Base-by-base conservation (phyloP, 2,329 filamentous ascomycete species). In the Pseudocercospora ulei region DNA sequence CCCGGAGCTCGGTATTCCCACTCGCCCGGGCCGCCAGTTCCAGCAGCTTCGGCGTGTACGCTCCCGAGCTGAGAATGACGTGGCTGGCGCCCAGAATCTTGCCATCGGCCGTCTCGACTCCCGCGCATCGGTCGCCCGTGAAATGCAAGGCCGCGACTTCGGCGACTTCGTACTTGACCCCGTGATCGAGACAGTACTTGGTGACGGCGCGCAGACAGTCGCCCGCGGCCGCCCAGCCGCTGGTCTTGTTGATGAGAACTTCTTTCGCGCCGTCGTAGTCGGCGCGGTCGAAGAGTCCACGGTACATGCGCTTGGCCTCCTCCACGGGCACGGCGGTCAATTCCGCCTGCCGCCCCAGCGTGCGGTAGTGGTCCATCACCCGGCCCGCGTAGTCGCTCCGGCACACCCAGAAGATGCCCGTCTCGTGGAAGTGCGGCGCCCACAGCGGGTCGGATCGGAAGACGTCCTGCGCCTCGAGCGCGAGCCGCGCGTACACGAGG, bases 201-300 rank as follows among this genome's bases (percentile, higher is more conserved):
- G 73, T 78, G 5, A 78, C 65, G 1, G 69, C 71, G 35, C 64
- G 57, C 43, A 80, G 54, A 18, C 68, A 66, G 47, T 77, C 72
- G 2, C 71, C 72, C 1, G 76, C 76, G n/a, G 72, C 73, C 4
- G 68, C 75, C 73, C 74, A 80, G 1, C 76, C 76, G 55, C 72
- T 74, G 19, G 65, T 69, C 43, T 66, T 70, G 62, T 79, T 79
- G 28, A 78, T 60, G 8, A 76, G 62, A 2, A 78, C 72, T 48
- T 76, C 70, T 48, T 70, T 73, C 29, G 71, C 73, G 1, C 66
- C 72, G 0, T 62, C 64, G 50, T 76, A 79, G 39, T 78, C 72
- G 1, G 75, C 73, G 27, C 75, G 67, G 6, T 70, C 65, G 41
- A 79, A 78, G 1, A 79, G 53, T 0, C 75, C 75, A 2, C 65